Evolutionary conservation across 2,329 filamentous ascomycete genomes (phyloP).

Genomic region (Arthroderma sp.): DNA sequence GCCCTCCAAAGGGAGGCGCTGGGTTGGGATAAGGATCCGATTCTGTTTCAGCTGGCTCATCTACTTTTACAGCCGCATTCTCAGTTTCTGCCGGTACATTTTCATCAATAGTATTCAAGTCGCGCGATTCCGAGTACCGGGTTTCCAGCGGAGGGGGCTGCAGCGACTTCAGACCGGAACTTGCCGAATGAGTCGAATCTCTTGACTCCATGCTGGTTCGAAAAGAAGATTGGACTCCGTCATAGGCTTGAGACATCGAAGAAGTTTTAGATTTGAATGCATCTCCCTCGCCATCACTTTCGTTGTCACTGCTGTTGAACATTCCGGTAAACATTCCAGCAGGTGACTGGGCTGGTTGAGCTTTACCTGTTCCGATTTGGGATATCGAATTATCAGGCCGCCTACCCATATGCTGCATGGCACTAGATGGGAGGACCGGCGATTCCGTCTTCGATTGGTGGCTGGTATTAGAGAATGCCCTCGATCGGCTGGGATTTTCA

Average conservation of each 20-base stretch:
- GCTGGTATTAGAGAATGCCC: conserved; percentile 26
- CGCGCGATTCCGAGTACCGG: conserved; percentile 24
- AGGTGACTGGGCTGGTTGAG: conserved; percentile 17
- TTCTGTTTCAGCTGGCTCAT: neutral
- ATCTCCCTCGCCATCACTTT: conserved; percentile 22
- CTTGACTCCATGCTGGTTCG: conserved; percentile 20
- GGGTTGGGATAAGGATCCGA: no score
- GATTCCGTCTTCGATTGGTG: conserved; percentile 26
- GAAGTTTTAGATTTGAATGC: conserved; percentile 15
- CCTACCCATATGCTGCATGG: neutral
- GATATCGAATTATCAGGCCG: neutral
- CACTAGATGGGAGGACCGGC: conserved; percentile 12
- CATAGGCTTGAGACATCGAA: conserved; percentile 15
- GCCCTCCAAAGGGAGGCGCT: conserved; percentile 71
- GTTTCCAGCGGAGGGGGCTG: conserved; percentile 21
- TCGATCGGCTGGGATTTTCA: conserved; percentile 17
- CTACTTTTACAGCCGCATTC: conserved; percentile 5
- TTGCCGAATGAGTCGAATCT: conserved; percentile 4
- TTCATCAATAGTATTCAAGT: conserved; percentile 30
- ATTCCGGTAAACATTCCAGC: conserved; percentile 23
- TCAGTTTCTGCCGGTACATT: conserved; percentile 13
- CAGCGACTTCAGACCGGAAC: conserved; percentile 18
- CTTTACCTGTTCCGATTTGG: no score
- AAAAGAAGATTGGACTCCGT: conserved; percentile 26
- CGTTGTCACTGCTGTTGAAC: conserved; percentile 27